These are phyloP conservation scores for Lactifluus echinatus DNA, from an alignment of 768 basidiomycete species.

Conservation along the genomic window DNA sequence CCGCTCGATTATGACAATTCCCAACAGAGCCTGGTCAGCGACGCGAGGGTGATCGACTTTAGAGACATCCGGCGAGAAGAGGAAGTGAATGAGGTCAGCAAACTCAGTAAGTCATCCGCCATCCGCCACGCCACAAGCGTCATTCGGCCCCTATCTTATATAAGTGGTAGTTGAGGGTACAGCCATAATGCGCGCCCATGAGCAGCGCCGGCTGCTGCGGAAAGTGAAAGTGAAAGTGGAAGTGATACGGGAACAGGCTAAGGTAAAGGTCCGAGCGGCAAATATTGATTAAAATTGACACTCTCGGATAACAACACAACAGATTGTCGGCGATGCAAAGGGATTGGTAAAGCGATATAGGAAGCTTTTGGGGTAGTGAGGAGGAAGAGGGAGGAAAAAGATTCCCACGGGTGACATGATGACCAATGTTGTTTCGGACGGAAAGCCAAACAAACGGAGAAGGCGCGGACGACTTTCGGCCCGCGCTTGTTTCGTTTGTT, in stretches of 20 bases:
- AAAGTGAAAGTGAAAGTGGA: constrained; percentile 4
- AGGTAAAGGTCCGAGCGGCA: constrained; percentile 3
- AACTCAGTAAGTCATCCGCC: constrained; percentile 15
- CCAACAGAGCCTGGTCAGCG: constrained; percentile 4
- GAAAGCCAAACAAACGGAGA: no score
- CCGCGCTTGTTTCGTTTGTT: no score
- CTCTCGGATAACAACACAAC: neutral
- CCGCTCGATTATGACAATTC: neutral
- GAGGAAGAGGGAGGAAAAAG: neutral
- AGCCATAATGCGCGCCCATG: neutral
- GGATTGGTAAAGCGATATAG: constrained; percentile 9
- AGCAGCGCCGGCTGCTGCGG: constrained; percentile 14
- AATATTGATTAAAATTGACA: neutral
- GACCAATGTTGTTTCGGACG: no score
- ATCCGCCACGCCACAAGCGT: neutral
- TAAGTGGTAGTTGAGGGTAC: constrained; percentile 10
- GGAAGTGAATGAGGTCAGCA: constrained; percentile 11
- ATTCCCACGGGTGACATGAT: neutral
- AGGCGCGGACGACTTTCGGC: no score
- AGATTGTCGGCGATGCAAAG: constrained; percentile 13
- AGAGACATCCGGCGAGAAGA: constrained; percentile 2
- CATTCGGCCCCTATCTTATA: neutral
- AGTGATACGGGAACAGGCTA: constrained; percentile 2
- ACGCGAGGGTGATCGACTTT: constrained; percentile 8
- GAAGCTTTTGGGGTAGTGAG: neutral